A percentile compares a stretch with the other conserved stretches of the same genome.
Evolutionary conservation across 2,329 filamentous ascomycete genomes (phyloP).

Genomic region (Kalmusia sp.): DNA sequence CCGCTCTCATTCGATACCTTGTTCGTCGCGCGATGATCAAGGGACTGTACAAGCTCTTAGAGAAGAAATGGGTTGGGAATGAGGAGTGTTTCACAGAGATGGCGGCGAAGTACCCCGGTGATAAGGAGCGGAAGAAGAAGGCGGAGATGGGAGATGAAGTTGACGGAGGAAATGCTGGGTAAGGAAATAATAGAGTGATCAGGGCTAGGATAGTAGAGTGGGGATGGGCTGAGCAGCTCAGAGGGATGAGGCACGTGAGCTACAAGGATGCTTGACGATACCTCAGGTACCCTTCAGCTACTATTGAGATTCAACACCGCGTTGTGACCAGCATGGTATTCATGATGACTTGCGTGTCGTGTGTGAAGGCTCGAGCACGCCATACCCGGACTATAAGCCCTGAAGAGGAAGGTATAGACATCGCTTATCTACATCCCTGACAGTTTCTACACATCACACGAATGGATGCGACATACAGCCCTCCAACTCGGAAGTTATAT

Average conservation of each 20-base stretch:
- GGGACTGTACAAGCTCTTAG: neutral
- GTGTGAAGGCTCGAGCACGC: neutral
- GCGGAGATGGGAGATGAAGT: neutral
- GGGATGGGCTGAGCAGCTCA: neutral
- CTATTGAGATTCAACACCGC: too few relatives aligned
- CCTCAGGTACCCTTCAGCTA: too few relatives aligned
- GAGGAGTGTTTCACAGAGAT: neutral
- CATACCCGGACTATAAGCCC: neutral
- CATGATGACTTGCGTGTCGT: neutral
- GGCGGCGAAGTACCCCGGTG: neutral
- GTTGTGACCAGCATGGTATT: too few relatives aligned
- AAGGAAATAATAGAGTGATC: neutral
- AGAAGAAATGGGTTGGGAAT: neutral
- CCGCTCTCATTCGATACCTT: neutral
- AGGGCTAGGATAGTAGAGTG: too few relatives aligned
- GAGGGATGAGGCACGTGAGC: neutral
- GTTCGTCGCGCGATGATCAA: neutral
- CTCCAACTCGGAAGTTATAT: neutral
- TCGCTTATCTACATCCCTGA: neutral
- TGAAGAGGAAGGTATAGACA: neutral
- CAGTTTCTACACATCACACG: neutral
- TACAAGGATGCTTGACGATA: too few relatives aligned
- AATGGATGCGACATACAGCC: neutral
- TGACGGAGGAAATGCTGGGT: neutral
- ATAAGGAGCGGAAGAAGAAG: neutral